Evolutionary conservation across 1,284 basidiomycete genomes (phyloP), one percentile per base, ranked within the genome.

Genomic region (Ustilago shanxiensis): DNA sequence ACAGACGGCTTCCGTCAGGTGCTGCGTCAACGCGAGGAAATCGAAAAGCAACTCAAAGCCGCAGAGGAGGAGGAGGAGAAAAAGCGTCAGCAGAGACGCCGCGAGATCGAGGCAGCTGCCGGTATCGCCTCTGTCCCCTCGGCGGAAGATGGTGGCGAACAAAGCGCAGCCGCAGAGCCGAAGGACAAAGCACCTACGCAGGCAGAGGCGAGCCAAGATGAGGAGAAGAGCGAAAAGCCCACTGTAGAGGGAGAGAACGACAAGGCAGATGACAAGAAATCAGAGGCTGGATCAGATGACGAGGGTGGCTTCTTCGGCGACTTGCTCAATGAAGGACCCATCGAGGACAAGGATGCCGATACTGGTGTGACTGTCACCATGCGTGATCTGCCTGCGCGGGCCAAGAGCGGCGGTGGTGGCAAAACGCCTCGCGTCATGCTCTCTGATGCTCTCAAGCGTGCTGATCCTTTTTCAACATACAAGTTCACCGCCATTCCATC

Each of bases 391-490:
- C 82, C 82, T 3, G 54, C 76, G 11, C 75, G 74, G 45, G 75
- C 77, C 41, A 83, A 81, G 66, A 74, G 73, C 35, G 77, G 77
- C 2, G 60, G 69, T 5, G 77, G 80, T 31, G 79, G 78, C 54
- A 83, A 83, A 37, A 72, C 82, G 7, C 83, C 83, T 13, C 78
- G 79, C 26, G 62, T 78, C 7, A 70, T 86, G 37, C 77, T 86
- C 6, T 72, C 71, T 13, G 83, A 86, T 33, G 78, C 35, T n/a
- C 80, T 84, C 6, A 81, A 84, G 29, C 87, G 87, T 60, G 76
- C 87, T 10, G 93, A 96, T 83, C 89, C 90, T 66, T 92, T 92
- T 83, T 93, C 94, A 13, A 90, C 90, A 11, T 88, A 93, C 72
- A 89, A 90, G 3, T 97, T 93, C 84, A 68, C 72, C 7, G 71